Percentiles rank a stretch among this genome's conserved stretches.
Conservation (phyloP, 2,329 filamentous ascomycete genomes). For the Cladosporium colombiae region DNA sequence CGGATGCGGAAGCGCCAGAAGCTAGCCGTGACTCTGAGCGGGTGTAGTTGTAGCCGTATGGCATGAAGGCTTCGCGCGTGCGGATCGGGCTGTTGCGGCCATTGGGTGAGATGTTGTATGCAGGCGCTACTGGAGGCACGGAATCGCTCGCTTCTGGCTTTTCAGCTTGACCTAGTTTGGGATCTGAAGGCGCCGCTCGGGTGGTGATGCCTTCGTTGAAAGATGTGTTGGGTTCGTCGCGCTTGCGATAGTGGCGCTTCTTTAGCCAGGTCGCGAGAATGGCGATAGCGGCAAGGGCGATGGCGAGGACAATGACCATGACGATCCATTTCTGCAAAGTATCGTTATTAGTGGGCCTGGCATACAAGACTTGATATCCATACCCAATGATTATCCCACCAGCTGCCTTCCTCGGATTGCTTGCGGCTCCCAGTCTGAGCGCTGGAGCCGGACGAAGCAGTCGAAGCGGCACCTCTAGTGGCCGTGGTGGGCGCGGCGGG, state of each 20-base stretch:
- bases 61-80: constrained; percentile 38
- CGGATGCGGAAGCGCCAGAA: background rate
- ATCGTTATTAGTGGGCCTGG: background rate
- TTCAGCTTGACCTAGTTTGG: background rate
- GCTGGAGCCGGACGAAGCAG: constrained; percentile 2
- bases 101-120: constrained; percentile 9
- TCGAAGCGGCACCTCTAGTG: constrained; percentile 11
- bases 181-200: constrained; percentile 24
- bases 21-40: constrained; percentile 30
- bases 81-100: constrained; percentile 32
- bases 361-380: background rate
- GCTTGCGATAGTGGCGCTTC: constrained; percentile 70
- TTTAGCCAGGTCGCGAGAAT: constrained; percentile 70
- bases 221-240: constrained; percentile 47
- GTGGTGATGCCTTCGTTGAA: constrained; percentile 43
- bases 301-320: constrained; percentile 72
- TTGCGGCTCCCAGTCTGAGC: background rate
- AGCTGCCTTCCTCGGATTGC: constrained; percentile 18
- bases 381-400: constrained; percentile 28
- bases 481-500: constrained; percentile 21
- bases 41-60: constrained; percentile 37
- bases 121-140: background rate
- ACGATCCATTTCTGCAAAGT: constrained; percentile 67
- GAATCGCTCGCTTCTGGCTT: background rate
- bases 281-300: constrained; percentile 69